A percentile compares a stretch with the other conserved stretches of the same genome.
Conservation (phyloP, 2,329 filamentous ascomycete species). For the Penicillium crustosum region DNA sequence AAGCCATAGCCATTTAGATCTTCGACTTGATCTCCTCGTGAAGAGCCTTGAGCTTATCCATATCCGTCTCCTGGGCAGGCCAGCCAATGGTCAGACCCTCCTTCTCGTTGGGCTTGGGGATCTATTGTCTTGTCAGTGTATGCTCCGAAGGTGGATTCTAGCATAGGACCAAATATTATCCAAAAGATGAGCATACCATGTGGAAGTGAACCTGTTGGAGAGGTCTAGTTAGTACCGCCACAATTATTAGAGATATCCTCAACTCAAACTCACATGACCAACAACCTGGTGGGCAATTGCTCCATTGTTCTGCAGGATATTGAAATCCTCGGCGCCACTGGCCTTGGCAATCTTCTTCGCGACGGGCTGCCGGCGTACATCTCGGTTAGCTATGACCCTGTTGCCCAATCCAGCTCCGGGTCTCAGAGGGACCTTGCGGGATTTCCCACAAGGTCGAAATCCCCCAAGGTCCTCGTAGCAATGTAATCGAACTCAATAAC, state of each 20-base stretch:
- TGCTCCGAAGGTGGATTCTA: not conserved
- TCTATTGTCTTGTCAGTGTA: slow-evolving; percentile 51
- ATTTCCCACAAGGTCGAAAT: slow-evolving; percentile 3
- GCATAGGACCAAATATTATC: not conserved
- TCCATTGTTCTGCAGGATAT: slow-evolving; percentile 96
- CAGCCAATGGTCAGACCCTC: slow-evolving; percentile 80
- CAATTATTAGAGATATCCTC: not conserved
- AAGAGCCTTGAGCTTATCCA: slow-evolving; percentile 77
- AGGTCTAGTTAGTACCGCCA: slow-evolving; percentile 1
- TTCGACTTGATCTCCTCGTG: slow-evolving; percentile 83
- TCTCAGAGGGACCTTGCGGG: slow-evolving; percentile 26
- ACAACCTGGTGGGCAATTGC: slow-evolving; percentile 87
- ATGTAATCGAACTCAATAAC: not conserved
- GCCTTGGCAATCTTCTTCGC: slow-evolving; percentile 84
- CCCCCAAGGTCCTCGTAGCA: slow-evolving; percentile 2
- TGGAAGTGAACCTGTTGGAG: slow-evolving; percentile 78
- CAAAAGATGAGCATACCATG: slow-evolving; percentile 60
- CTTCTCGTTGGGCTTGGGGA: slow-evolving; percentile 83
- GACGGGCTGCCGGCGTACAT: slow-evolving; percentile 59
- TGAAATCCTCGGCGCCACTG: slow-evolving; percentile 77
- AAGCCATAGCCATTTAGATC: slow-evolving; percentile 58
- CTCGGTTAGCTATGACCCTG: slow-evolving; percentile 12
- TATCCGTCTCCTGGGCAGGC: slow-evolving; percentile 73
- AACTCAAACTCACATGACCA: slow-evolving; percentile 68
- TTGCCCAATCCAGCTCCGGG: not conserved